A percentile compares a stretch with the other conserved stretches of the same genome.
Conservation (phyloP, 331 rosid species). For the Telfairia occidentalis region DNA sequence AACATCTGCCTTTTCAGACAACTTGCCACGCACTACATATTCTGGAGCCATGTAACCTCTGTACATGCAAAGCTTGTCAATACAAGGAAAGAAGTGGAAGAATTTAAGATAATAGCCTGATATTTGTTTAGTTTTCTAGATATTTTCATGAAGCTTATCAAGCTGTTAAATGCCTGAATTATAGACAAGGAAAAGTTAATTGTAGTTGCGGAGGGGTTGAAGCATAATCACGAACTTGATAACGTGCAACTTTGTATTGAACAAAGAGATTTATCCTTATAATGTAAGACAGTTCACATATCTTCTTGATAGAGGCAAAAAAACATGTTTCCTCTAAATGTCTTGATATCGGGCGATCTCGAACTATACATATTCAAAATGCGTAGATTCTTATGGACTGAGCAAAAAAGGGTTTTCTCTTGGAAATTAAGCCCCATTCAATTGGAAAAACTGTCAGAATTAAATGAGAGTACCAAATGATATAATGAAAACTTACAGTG, state of each 20-base stretch:
- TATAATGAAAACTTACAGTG: constrained; percentile 29
- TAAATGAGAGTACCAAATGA: neutral
- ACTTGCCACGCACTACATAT: constrained; percentile 45
- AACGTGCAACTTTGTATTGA: neutral
- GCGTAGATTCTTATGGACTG: neutral
- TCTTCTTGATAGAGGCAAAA: neutral
- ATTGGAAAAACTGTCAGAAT: neutral
- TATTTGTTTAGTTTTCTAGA: neutral
- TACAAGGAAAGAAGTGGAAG: neutral
- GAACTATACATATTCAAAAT: neutral
- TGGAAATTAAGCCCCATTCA: neutral
- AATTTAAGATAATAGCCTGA: neutral
- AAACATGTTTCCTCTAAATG: neutral
- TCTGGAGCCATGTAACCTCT: constrained; percentile 89
- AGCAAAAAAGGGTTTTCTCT: neutral
- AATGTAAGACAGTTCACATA: neutral
- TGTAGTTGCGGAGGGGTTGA: neutral
- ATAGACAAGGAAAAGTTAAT: neutral
- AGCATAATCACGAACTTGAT: neutral
- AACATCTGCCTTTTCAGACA: constrained; percentile 62
- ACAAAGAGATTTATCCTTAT: neutral
- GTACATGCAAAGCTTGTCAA: neutral
- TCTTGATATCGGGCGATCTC: neutral
- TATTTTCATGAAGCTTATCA: neutral
- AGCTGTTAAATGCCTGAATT: neutral